Evolutionary conservation across 305 asterid genomes (phyloP), one percentile per base, ranked within the genome.

Genomic region (Nicotiana rustica): DNA sequence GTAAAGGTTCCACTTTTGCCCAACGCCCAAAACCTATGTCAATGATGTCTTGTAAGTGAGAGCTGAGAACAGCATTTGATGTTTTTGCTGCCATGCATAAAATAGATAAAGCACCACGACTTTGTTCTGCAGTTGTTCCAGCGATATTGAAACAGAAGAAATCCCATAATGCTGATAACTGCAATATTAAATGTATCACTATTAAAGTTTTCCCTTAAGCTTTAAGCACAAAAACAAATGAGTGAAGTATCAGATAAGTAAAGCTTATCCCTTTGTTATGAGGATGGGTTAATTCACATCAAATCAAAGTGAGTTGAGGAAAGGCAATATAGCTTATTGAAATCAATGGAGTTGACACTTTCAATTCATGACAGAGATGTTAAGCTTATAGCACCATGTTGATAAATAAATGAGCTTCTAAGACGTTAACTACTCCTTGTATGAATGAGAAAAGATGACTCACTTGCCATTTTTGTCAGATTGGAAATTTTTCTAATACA

Each of bases 21-120:
- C 99, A 96, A 49, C 97, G 93, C 83, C 99, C 99, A 82, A 96
- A 96, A 65, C 99, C 99, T 79, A 96, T 94, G 86, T 96, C 99
- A 83, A 96, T 88, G 86, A 96, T 96, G 87, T 93, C 96, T 86
- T 94, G 98, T 52, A 94, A 85, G 88, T 96, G 98, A 86, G 97
- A 91, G 88, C 95, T 92, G 82, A 96, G 96, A 87, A 96, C 89
- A 68, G 83, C 83, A 83, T 93, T 89, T 82, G 93, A 90, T 70
- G 91, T 86, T 85, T 94, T 94, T 82, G 99, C 97, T 60, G 98
- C 97, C 98, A 96, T 96, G 86, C 97, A 96, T 84, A 96, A 86
- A 82, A 94, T 90, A 82, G 97, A 92, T 85, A 96, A 91, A 85
- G 99, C 99, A 70, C 97, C 98, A 68, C 99, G 95, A 82, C 98